Conservation (phyloP, 129 eudicot species). For the Erigeron canadensis region DNA sequence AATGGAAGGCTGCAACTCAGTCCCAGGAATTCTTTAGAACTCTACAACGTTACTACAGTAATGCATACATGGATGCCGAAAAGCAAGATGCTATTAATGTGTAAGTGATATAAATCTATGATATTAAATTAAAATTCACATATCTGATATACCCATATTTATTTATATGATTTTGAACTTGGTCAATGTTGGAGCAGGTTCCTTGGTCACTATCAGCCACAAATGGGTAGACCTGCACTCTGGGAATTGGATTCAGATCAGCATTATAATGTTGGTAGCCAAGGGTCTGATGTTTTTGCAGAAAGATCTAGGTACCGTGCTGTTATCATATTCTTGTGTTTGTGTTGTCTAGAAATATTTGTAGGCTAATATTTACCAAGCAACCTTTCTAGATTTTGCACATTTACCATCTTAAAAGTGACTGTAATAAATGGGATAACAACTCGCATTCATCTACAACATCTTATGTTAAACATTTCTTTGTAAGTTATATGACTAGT, state of each 20-base stretch:
- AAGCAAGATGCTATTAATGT: slow-evolving; percentile 97
- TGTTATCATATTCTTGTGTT: background rate
- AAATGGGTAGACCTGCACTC: slow-evolving; percentile 79
- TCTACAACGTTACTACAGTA: slow-evolving; percentile 89
- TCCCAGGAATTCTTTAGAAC: slow-evolving; percentile 91
- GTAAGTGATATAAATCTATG: slow-evolving; percentile 42
- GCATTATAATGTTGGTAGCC: slow-evolving; percentile 68
- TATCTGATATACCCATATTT: background rate
- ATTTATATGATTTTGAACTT: slow-evolving; percentile 4
- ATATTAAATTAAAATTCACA: background rate
- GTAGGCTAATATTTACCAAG: background rate
- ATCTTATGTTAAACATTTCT: too few species aligned
- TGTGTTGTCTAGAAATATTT: background rate
- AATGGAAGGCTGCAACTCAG: slow-evolving; percentile 97
- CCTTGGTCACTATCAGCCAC: slow-evolving; percentile 95
- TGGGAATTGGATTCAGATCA: slow-evolving; percentile 98
- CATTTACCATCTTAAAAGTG: background rate
- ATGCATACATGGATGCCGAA: slow-evolving; percentile 97
- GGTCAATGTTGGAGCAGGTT: slow-evolving; percentile 52
- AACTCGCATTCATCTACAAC: too few species aligned
- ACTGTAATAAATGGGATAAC: background rate
- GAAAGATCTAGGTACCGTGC: slow-evolving; percentile 57
- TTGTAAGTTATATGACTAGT: too few species aligned
- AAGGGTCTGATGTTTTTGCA: slow-evolving; percentile 47
- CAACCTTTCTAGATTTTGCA: background rate